Base-by-base conservation (phyloP, 2,329 filamentous ascomycete genomes). In the Myriosclerotinia scirpicola region DNA sequence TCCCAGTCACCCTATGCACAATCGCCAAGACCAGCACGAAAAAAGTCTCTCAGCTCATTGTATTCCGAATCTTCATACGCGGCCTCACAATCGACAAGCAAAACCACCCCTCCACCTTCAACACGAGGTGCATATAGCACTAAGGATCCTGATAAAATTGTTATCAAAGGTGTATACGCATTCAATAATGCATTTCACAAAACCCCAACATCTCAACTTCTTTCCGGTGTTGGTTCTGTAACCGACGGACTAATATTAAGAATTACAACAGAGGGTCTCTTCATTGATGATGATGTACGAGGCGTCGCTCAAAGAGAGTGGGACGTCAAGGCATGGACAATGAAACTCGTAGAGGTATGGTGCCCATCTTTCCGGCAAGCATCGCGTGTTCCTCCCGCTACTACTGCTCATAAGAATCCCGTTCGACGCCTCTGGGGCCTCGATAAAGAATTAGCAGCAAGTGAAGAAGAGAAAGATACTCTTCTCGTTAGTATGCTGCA, bases 281-380 rank as follows among this genome's bases (percentile, higher is more conserved):
- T 98, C 79, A 95, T 99, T 75, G 95, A 99, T 77, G 95, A 99
- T 77, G 95, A 98, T 77, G 86, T 97, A 63, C 88, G 93, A 54
- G 88, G 88, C 69, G 92, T 97, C 20, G 89, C 92, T n/a, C 93
- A 98, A 79, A 88, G 95, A 68, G 95, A 99, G 80, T 99, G 95
- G 95, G 95, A 99, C 77, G 88, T 98, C 76, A 98, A 98, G 79
- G 93, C 94, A 36, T 98, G 95, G 95, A 97, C 93, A 54, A 85
- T 99, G 79, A 97, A 96, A 80, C 82, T 90, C 71, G 87, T 96
- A 78, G 95, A 98, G 85, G 89, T 95, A 81, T 92, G 90, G 87
- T 93, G 89, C 77, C 86, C 87, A 75, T 85, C 89, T 78, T 86
- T 77, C 80, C 85, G 77, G 66, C 81, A 80, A 67, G 77, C 81